Evolutionary conservation across 108 stramenopile species (phyloP).

Genomic region (Fragilaria radians): DNA sequence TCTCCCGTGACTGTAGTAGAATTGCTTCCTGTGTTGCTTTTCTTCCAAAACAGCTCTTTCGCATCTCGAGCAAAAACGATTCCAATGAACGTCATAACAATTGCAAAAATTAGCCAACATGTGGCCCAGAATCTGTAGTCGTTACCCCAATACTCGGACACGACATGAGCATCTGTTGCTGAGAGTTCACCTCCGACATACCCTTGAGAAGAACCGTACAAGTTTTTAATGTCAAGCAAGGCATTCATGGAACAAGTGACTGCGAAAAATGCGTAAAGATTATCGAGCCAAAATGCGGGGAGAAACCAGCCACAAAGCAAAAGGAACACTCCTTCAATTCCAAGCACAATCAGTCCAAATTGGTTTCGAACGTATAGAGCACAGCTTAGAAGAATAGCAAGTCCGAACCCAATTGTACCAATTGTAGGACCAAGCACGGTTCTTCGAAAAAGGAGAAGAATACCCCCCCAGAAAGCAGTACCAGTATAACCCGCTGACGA

Average conservation of each 20-base stretch:
- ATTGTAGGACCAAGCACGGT: slow-evolving; percentile 36
- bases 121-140: slow-evolving; percentile 30
- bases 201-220: slow-evolving; percentile 19
- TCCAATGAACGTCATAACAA: slow-evolving; percentile 24
- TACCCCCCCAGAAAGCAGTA: slow-evolving; percentile 43
- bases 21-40: too few relatives aligned
- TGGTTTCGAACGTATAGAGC: slow-evolving; percentile 36
- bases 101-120: slow-evolving; percentile 30
- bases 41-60: not conserved
- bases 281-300: slow-evolving; percentile 12
- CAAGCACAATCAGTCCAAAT: slow-evolving; percentile 37
- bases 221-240: slow-evolving; percentile 23
- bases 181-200: slow-evolving; percentile 18
- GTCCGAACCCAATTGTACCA: slow-evolving; percentile 40
- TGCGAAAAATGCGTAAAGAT: slow-evolving; percentile 31
- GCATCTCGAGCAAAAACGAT: slow-evolving; percentile 26
- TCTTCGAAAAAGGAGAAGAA: slow-evolving; percentile 50
- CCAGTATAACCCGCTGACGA: slow-evolving; percentile 48
- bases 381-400: slow-evolving; percentile 39
- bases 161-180: slow-evolving; percentile 26
- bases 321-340: slow-evolving; percentile 19
- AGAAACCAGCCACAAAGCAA: slow-evolving; percentile 22
- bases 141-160: slow-evolving; percentile 28
- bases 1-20: too few relatives aligned
- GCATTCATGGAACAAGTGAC: slow-evolving; percentile 46